Percentiles rank a stretch among this genome's conserved stretches.
Evolutionary conservation across 306 rosid genomes (phyloP).

Genomic region (Oemleria cerasiformis): DNA sequence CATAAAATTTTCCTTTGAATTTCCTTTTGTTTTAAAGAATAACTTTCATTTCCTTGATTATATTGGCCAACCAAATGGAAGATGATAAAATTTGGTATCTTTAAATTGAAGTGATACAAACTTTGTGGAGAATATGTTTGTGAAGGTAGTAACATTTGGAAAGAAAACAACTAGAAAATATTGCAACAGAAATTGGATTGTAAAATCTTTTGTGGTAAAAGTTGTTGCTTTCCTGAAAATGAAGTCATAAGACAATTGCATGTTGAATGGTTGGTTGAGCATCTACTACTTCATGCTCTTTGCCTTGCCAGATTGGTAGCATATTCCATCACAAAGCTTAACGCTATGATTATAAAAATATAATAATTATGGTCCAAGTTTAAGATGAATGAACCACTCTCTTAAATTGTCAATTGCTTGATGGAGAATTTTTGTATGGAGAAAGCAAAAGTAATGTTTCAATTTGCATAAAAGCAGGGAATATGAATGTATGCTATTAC

Average conservation of each 20-base stretch:
- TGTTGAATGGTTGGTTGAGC: slow-evolving; percentile 36
- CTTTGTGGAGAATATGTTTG: neutral
- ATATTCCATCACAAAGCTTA: slow-evolving; percentile 31
- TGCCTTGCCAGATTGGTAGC: slow-evolving; percentile 29
- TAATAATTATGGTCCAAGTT: slow-evolving; percentile 21
- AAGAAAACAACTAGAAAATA: neutral
- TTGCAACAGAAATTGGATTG: neutral
- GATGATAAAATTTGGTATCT: neutral
- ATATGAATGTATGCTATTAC: slow-evolving; percentile 8
- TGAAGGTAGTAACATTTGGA: neutral
- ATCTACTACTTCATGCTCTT: slow-evolving; percentile 23
- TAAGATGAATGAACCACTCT: slow-evolving; percentile 13
- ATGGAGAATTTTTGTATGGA: slow-evolving; percentile 30
- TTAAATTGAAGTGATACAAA: too few species aligned
- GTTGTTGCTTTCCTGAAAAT: slow-evolving; percentile 16
- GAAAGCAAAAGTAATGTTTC: slow-evolving; percentile 23
- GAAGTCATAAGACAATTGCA: slow-evolving; percentile 22
- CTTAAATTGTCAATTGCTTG: slow-evolving; percentile 24
- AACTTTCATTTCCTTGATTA: neutral
- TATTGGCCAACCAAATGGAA: slow-evolving; percentile 21
- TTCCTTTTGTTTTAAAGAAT: too few species aligned
- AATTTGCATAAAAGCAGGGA: slow-evolving; percentile 20
- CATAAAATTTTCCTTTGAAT: neutral
- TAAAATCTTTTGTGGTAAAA: slow-evolving; percentile 2
- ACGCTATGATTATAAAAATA: slow-evolving; percentile 10